These are phyloP conservation scores for Eucommia ulmoides DNA, from an alignment of 257 asterid species.

Conservation along the genomic window DNA sequence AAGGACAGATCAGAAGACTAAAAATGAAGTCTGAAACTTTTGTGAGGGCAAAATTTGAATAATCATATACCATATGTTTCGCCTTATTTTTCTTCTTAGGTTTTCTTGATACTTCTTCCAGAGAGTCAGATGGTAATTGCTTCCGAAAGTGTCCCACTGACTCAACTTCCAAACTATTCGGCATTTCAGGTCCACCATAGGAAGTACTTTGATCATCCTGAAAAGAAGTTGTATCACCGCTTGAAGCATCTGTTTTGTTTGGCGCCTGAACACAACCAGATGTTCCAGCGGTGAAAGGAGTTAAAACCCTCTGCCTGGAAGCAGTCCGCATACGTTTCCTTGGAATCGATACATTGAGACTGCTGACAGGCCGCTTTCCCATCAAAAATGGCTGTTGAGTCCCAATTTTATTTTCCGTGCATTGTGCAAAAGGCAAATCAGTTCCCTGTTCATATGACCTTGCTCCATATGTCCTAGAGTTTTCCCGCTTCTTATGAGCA, in stretches of 20 bases:
- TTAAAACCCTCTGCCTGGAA: slow-evolving; percentile 60
- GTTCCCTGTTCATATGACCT: slow-evolving; percentile 42
- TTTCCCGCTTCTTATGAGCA: slow-evolving; percentile 59
- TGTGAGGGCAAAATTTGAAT: slow-evolving; percentile 7
- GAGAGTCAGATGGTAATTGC: slow-evolving; percentile 45
- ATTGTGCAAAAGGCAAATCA: slow-evolving; percentile 40
- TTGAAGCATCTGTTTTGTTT: slow-evolving; percentile 78
- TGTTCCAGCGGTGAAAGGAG: slow-evolving; percentile 70
- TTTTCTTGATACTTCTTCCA: slow-evolving; percentile 61
- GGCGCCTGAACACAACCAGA: slow-evolving; percentile 63
- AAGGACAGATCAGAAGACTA: not conserved
- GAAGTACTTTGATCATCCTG: slow-evolving; percentile 84
- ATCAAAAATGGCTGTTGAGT: slow-evolving; percentile 37
- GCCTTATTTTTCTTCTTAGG: slow-evolving; percentile 81
- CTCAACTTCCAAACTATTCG: slow-evolving; percentile 65
- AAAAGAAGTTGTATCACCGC: slow-evolving; percentile 85
- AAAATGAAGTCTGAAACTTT: not conserved
- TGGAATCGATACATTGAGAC: slow-evolving; percentile 73
- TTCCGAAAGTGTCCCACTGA: slow-evolving; percentile 62
- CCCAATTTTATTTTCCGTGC: slow-evolving; percentile 41
- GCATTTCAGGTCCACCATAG: slow-evolving; percentile 52
- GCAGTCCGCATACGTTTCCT: slow-evolving; percentile 89
- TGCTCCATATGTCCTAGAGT: slow-evolving; percentile 38
- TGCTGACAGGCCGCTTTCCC: slow-evolving; percentile 58
- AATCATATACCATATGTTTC: slow-evolving; percentile 52